Base-by-base conservation (phyloP, 345 rosid genomes). In the Moringa oleifera region DNA sequence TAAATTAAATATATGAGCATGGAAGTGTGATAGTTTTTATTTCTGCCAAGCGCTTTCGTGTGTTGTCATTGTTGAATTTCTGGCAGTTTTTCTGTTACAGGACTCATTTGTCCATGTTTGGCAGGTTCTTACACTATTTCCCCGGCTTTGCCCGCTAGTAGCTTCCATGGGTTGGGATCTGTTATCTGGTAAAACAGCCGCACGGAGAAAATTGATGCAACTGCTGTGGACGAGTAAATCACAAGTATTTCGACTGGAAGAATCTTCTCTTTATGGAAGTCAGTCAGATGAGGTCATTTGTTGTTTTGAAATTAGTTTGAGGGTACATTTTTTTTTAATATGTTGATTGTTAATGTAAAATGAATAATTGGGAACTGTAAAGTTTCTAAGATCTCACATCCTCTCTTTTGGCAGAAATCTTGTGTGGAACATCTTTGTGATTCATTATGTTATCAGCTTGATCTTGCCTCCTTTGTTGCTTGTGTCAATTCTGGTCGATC, bases 121-220 rank as follows among this genome's bases (percentile, higher is more conserved):
- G 50, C 75, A 93, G 98, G 68, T 93, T 68, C 91, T 93, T 70
- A 57, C 63, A 56, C 72, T 87, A 66, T 86, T 81, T 74, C 98
- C 96, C 12, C 81, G 84, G 64, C 85, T 93, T 68, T 81, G 83
- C 71, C 91, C 98, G 20, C 57, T 93, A 47, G 85, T 90, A 64
- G 98, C 97, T 68, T 83, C 85, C 58, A 93, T 93, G 95, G 97
- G 97, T 52, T 93, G 98, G 98, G 98, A 93, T 81, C 75, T 93
- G 45, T 73, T 93, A 73, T 70, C 81, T 63, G 90, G 94, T 53
- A 87, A 90, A 77, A 86, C 98, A 49, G 59, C 70, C 62, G 65
- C 74, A 54, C 83, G 97, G 61, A 81, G 86, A 74, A 83, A 83
- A 56, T 73, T 93, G 71, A 81, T 93, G 97, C 91, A 82, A 72